Conservation (phyloP, 306 rosid genomes). For the Trichosanthes cucumerina region DNA sequence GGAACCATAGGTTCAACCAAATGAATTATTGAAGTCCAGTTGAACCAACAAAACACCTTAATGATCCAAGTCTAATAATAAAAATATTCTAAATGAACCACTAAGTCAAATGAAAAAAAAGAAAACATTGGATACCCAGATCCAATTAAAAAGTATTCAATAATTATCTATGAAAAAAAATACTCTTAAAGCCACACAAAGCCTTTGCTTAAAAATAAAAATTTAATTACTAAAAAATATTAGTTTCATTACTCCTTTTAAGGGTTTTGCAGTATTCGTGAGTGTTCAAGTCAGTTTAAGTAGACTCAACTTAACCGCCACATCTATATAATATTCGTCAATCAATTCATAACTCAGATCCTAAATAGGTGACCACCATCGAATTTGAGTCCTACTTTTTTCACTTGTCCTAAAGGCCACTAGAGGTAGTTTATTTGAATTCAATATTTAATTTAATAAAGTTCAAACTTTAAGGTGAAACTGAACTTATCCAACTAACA, state of each 20-base stretch:
- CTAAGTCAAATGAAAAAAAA: no score
- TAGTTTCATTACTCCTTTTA: neutral
- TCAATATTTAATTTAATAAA: neutral
- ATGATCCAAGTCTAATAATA: neutral
- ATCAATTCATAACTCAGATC: neutral
- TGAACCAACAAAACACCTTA: neutral
- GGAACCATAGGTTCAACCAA: neutral
- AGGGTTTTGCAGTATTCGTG: no score
- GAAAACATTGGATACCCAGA: no score
- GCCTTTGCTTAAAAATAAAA: no score
- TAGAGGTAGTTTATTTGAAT: neutral
- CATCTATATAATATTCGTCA: neutral
- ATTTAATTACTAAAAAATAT: no score
- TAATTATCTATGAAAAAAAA: neutral
- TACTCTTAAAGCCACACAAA: neutral
- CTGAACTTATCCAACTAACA: neutral
- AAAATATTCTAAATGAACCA: neutral
- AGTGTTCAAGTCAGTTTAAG: no score
- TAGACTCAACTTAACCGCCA: neutral
- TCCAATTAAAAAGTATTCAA: neutral
- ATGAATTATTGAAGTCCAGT: neutral
- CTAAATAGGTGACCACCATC: neutral
- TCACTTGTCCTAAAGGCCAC: neutral
- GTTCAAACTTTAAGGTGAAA: neutral
- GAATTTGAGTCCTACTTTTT: neutral